Evolutionary conservation across 805 yeast species (phyloP), one percentile per base, ranked within the genome.

Genomic region (Kodamaea kaohsiungensis): DNA sequence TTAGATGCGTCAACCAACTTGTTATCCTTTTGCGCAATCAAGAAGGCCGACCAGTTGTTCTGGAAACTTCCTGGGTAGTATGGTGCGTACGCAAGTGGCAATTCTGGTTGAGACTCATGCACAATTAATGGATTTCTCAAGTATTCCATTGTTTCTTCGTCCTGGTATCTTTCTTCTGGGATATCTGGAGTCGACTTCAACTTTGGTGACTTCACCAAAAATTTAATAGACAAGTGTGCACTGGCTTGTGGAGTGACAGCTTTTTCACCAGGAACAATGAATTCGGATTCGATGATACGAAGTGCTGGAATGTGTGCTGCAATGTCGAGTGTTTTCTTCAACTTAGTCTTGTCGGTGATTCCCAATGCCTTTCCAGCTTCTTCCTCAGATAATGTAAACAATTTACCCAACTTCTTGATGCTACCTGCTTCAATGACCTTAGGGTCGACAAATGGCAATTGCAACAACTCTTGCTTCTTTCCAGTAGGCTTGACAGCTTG

Each of bases 201-300:
- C 40, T 79, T 79, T 6, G 93, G 85, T 1, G 96, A 89, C 61
- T 86, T 85, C 40, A 91, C 83, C 45, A 89, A 69, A 55, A 88
- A 87, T 69, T 92, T 91, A 19, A 95, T 59, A 30, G 84, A 85
- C 55, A 96, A 74, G 69, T 90, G 92, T 7, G 90, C 85, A 48
- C 81, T 80, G 1, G 98, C 83, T 49, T 59, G 53, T 22, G 81
- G 78, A 25, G 97, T 87, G 27, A 89, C 85, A 30, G 75, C 75
- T 13, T 71, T 66, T 74, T 92, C 98, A 35, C 98, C 98, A 2
- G 97, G 93, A 43, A 93, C 97, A 58, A 81, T 79, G 72, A 91
- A 91, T 54, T 82, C 83, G 43, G 96, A 86, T 50, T 81, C 82
- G 27, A 91, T 59, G 13, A 91, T 73, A 62, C 87, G 83, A 49